Evolutionary conservation across 78 protist genomes (phyloP).

Genomic region (slime mould (Dictyostelium discoideum)): DNA sequence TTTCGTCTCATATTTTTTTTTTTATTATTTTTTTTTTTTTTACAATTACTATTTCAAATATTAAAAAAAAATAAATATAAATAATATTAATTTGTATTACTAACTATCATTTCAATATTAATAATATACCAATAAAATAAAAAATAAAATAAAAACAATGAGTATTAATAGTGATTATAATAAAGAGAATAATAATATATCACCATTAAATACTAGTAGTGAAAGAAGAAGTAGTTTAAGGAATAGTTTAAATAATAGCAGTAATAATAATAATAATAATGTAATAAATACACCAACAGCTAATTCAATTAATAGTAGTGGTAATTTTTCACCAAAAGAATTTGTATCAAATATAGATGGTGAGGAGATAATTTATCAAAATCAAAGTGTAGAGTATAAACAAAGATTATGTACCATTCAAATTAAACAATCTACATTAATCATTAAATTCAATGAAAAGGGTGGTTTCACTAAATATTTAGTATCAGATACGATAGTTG

Average conservation of each 20-base stretch:
- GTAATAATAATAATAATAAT: background rate
- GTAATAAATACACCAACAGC: background rate
- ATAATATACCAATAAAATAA: background rate
- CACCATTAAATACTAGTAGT: background rate
- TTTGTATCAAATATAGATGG: background rate
- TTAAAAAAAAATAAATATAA: too few species aligned
- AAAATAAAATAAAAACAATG: background rate
- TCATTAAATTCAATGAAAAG: conserved; percentile 20
- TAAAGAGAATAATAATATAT: background rate
- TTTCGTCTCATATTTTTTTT: background rate
- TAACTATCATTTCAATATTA: background rate
- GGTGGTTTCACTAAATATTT: conserved; percentile 7
- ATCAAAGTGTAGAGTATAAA: conserved; percentile 10
- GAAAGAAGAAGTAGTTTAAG: conserved; percentile 17
- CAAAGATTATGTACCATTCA: background rate
- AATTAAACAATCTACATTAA: conserved; percentile 4
- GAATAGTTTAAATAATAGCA: background rate
- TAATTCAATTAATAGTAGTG: conserved; percentile 9
- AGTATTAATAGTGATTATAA: background rate
- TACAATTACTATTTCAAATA: too few species aligned
- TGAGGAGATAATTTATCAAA: background rate
- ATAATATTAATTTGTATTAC: background rate
- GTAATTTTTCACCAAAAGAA: conserved; percentile 13
- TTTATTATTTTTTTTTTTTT: too few species aligned
- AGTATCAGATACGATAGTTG: conserved; percentile 22